Conservation (phyloP, 352 stramenopile species). For the Globisporangium cederbergense region DNA sequence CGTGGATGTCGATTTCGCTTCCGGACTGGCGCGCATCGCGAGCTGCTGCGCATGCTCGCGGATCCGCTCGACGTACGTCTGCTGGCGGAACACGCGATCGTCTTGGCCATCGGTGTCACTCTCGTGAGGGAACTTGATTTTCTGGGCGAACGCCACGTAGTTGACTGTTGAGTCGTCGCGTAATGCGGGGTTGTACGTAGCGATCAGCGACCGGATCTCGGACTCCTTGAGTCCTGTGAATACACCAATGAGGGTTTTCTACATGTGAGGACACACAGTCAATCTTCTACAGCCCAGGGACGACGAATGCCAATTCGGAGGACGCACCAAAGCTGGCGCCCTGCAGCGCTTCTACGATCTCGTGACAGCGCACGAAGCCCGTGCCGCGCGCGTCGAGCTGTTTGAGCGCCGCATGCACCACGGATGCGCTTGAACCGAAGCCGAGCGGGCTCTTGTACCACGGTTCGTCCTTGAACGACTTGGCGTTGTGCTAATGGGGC, state of each 20-base stretch:
- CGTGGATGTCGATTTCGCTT: conserved; percentile 14
- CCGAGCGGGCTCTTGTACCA: conserved; percentile 56
- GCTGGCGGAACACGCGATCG: conserved; percentile 39
- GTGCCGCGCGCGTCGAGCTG: conserved; percentile 31
- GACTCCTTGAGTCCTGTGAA: conserved; percentile 26
- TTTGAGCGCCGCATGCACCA: conserved; percentile 42
- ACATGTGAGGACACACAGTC: background rate
- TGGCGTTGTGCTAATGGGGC: conserved; percentile 23
- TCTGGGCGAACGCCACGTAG: conserved; percentile 42
- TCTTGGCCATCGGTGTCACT: conserved; percentile 15
- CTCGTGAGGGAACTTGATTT: conserved; percentile 28
- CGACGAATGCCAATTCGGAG: background rate
- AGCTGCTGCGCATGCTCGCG: conserved; percentile 33
- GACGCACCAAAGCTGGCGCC: conserved; percentile 29
- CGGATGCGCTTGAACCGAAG: conserved; percentile 39
- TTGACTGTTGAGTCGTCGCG: conserved; percentile 28
- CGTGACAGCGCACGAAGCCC: conserved; percentile 30
- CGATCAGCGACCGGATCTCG: conserved; percentile 31
- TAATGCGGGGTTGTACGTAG: conserved; percentile 22
- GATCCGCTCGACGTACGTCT: conserved; percentile 48
- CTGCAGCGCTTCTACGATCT: conserved; percentile 35
- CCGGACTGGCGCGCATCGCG: conserved; percentile 1
- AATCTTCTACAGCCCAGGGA: background rate
- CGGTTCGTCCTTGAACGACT: conserved; percentile 59
- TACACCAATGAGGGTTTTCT: background rate